phyloP scores from a whole-genome alignment of 2,329 filamentous ascomycete genomes.

The Coleophoma cylindrospora region DNA sequence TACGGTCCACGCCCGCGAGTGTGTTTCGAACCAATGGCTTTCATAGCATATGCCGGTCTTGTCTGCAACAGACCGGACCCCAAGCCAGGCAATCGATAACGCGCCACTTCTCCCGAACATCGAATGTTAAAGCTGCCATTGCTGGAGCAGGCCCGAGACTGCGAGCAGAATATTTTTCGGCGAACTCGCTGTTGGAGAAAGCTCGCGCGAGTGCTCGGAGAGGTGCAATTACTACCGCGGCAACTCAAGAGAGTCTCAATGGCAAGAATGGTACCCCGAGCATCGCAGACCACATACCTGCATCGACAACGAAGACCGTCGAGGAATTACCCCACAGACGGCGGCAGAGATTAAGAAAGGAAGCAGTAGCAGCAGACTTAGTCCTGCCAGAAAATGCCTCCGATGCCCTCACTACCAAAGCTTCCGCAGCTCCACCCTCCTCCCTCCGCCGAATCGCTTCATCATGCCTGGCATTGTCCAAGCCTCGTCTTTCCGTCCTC shows the following conservation, averaged over 20 bases:
- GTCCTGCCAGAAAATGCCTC: conserved; percentile 46
- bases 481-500: conserved; percentile 87
- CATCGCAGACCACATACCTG: conserved; percentile 1
- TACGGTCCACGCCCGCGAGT: conserved; percentile 19
- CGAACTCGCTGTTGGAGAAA: conserved; percentile 18
- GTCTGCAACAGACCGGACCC: conserved; percentile 10
- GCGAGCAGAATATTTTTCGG: conserved; percentile 22
- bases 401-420: conserved; percentile 44
- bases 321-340: conserved; percentile 24
- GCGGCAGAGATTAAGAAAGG: conserved; percentile 20
- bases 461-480: conserved; percentile 86
- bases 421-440: conserved; percentile 44
- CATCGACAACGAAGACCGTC: conserved; percentile 7
- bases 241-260: conserved; percentile 9
- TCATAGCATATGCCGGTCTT: conserved; percentile 18
- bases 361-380: conserved; percentile 12
- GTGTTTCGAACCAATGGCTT: conserved; percentile 18
- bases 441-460: conserved; percentile 65
- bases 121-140: conserved; percentile 14
- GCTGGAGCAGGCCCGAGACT: conserved; percentile 12
- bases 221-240: conserved; percentile 12
- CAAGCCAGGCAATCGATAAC: conserved; percentile 6
- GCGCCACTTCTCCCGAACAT: conserved; percentile 19
- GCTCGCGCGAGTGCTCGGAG: conserved; percentile 12
- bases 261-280: conserved; percentile 10